Evolutionary conservation across 2,329 filamentous ascomycete species (phyloP), one percentile per base, ranked within the genome.

Genomic region (Colletotrichum gloeosporioides): DNA sequence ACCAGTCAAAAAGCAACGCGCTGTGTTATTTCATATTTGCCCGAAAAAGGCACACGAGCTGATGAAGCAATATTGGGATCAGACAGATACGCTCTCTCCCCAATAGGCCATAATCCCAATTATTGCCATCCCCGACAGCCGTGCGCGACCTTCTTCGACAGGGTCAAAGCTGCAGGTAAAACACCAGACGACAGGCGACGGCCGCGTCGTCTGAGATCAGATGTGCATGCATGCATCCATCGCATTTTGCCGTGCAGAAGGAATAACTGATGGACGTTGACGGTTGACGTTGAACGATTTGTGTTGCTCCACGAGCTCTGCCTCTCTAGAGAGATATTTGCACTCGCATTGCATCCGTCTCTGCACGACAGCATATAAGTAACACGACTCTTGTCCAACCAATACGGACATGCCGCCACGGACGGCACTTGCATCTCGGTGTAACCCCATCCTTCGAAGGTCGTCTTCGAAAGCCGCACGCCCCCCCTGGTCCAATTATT

Each of bases 341-440:
- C 39, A 49, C 39, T 49, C 5, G 39, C 39, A 49, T 49, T 49
- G 39, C 39, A 49, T n/a, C 39, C 39, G 39, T 44, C 18, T n/a
- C 39, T n/a, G n/a, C n/a, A n/a, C n/a, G n/a, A n/a, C n/a, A n/a
- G n/a, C n/a, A n/a, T n/a, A n/a, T n/a, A n/a, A n/a, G n/a, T n/a
- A n/a, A 61, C 59, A 62, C n/a, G 39, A 44, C 18, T 39, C 29
- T n/a, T 36, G 13, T 10, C 32, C 62, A 64, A 25, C 53, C 53
- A 57, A 25, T 27, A 34, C 29, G 22, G 36, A 22, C 31, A 64
- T 39, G 27, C 68, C 61, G 59, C 62, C 31, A n/a, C 34, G 69
- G 34, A 67, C 69, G 63, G 73, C 57, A 61, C 69, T 76, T 73
- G 73, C 70, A 68, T 73, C 63, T 32, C 34, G 73, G 69, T 76